Evolutionary conservation across 495 filamentous ascomycete species (phyloP).

Genomic region (Aspergillus asperescens): DNA sequence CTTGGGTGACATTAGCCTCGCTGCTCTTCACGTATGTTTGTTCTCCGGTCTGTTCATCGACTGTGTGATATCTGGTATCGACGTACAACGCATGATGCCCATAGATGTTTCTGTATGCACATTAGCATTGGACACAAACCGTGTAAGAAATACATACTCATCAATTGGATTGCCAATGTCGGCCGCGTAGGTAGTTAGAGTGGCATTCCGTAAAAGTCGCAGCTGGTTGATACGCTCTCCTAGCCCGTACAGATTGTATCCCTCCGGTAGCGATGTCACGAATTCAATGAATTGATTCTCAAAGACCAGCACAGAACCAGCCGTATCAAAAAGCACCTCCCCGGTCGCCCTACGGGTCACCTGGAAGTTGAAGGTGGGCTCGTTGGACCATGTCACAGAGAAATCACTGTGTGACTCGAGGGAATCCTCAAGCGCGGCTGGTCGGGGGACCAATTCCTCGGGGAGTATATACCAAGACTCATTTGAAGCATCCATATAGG

Average conservation of each 20-base stretch:
- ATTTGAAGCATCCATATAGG: constrained; percentile 58
- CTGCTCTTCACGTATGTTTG: constrained; percentile 50
- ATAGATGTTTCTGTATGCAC: constrained; percentile 49
- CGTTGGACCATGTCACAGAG: constrained; percentile 54
- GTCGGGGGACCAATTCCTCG: constrained; percentile 56
- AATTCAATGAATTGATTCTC: constrained; percentile 65
- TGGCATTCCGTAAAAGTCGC: constrained; percentile 54
- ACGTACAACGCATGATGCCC: constrained; percentile 59
- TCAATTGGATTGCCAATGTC: constrained; percentile 63
- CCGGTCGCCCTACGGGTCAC: constrained; percentile 51
- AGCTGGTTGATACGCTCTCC: constrained; percentile 57
- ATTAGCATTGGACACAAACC: not conserved
- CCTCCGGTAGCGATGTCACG: constrained; percentile 47
- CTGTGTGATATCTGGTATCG: constrained; percentile 60
- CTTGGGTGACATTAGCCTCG: constrained; percentile 45
- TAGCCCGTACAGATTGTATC: constrained; percentile 61
- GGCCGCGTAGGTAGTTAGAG: constrained; percentile 64
- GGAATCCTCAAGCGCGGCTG: constrained; percentile 40
- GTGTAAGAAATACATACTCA: constrained; percentile 22
- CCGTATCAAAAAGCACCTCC: constrained; percentile 54
- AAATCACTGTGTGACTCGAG: constrained; percentile 43
- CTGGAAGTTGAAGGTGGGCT: constrained; percentile 56
- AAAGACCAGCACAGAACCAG: constrained; percentile 52
- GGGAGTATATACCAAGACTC: constrained; percentile 63
- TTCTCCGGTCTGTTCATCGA: constrained; percentile 45